Percentiles rank a stretch among this genome's conserved stretches.
phyloP scores from a whole-genome alignment of 257 asterid species.

The Fraxinus excelsior region DNA sequence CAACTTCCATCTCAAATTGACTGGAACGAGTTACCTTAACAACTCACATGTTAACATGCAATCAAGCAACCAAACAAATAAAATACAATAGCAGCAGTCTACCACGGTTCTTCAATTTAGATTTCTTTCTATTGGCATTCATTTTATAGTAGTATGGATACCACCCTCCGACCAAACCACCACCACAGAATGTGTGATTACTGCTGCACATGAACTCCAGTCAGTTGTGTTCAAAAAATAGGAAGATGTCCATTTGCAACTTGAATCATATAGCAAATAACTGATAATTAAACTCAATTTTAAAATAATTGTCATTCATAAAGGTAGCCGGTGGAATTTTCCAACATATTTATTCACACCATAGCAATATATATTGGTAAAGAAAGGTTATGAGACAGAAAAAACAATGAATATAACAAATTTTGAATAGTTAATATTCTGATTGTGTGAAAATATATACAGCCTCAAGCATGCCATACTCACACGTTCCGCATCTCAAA shows the following conservation, averaged over 20 bases:
- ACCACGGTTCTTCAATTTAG: neutral
- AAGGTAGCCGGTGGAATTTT: slow-evolving; percentile 17
- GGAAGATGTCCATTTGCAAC: slow-evolving; percentile 9
- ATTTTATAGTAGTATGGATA: too few species aligned
- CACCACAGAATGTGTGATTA: neutral
- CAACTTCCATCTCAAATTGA: neutral
- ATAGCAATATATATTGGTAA: neutral
- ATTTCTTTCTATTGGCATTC: neutral
- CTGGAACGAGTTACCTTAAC: slow-evolving; percentile 12
- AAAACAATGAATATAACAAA: neutral
- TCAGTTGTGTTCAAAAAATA: neutral
- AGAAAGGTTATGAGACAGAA: neutral
- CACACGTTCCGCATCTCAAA: neutral
- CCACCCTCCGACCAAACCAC: neutral
- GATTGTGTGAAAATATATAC: neutral
- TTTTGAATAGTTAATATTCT: neutral
- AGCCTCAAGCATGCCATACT: neutral
- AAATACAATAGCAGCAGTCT: slow-evolving; percentile 9
- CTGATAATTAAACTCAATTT: neutral
- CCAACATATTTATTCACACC: slow-evolving; percentile 15
- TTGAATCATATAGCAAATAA: slow-evolving; percentile 8
- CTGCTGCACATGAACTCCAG: neutral
- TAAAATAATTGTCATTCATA: slow-evolving; percentile 11
- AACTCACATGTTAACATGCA: slow-evolving; percentile 20
- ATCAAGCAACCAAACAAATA: slow-evolving; percentile 18